Conservation (phyloP, 1,284 basidiomycete species). For the Irpex sp. region DNA sequence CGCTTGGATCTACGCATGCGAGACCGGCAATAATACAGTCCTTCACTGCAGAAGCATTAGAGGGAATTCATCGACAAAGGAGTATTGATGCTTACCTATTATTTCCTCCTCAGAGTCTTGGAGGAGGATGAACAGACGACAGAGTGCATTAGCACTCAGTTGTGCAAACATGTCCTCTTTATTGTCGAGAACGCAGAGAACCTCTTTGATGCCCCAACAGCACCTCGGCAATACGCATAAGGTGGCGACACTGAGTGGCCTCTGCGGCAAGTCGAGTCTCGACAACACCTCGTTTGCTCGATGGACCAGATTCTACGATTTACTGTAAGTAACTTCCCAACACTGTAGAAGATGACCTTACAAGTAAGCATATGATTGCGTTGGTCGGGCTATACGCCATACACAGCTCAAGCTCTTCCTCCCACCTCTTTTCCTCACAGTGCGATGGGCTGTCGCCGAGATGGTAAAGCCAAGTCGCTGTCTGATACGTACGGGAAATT, state of each 20-base stretch:
- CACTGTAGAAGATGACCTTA: neutral
- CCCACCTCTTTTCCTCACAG: neutral
- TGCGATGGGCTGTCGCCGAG: conserved; percentile 8
- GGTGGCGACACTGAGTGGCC: neutral
- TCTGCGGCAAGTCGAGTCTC: no score
- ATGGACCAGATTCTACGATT: neutral
- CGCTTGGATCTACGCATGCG: conserved; percentile 14
- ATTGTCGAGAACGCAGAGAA: conserved; percentile 9
- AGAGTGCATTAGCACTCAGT: conserved; percentile 5
- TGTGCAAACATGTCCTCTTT: neutral
- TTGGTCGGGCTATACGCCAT: neutral
- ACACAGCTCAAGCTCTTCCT: neutral
- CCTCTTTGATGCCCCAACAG: conserved; percentile 17
- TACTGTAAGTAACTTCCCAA: neutral
- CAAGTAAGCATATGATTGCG: neutral
- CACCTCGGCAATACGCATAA: conserved; percentile 15
- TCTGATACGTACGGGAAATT: conserved; percentile 32
- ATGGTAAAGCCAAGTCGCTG: conserved; percentile 46
- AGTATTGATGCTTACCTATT: neutral
- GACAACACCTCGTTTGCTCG: neutral
- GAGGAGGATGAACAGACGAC: conserved; percentile 7
- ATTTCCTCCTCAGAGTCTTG: neutral
- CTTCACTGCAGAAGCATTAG: conserved; percentile 29
- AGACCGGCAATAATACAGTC: conserved; percentile 39
- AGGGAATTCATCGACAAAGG: neutral